Percentiles rank a stretch among this genome's conserved stretches.
Conservation (phyloP, 164 flowering plant genomes). For the Platanus orientalis region DNA sequence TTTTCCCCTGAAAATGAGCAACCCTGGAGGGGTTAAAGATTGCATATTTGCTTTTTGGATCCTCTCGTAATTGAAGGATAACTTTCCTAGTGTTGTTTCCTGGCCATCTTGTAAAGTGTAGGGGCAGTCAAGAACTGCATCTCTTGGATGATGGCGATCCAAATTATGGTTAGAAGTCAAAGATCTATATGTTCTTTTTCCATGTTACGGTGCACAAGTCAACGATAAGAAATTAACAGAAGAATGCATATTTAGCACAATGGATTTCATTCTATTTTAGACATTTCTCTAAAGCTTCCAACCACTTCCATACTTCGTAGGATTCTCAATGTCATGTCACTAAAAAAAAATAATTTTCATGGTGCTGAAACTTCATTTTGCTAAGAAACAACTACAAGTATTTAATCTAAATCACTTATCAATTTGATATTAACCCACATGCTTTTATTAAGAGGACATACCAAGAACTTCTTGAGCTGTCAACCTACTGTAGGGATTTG, state of each 20-base stretch:
- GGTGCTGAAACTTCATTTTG: neutral
- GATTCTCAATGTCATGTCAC: neutral
- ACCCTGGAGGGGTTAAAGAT: no score
- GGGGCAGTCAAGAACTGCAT: neutral
- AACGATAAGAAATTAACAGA: no score
- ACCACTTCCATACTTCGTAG: neutral
- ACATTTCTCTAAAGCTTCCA: neutral
- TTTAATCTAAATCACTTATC: neutral
- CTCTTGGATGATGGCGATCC: neutral
- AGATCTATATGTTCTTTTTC: no score
- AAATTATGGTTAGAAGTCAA: neutral
- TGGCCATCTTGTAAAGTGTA: neutral
- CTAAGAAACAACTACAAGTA: neutral
- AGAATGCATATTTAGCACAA: neutral
- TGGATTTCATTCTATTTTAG: neutral
- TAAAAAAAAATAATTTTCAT: neutral
- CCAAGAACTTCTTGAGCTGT: conserved; percentile 80
- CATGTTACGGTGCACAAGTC: no score
- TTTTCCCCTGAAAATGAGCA: no score
- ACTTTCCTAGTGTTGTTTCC: neutral
- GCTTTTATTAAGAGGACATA: conserved; percentile 17
- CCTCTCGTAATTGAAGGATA: no score
- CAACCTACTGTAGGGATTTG: conserved; percentile 57
- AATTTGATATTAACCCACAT: neutral
- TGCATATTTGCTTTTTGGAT: no score